phyloP scores from a whole-genome alignment of 2,329 filamentous ascomycete genomes.

The Lachnellula arida region DNA sequence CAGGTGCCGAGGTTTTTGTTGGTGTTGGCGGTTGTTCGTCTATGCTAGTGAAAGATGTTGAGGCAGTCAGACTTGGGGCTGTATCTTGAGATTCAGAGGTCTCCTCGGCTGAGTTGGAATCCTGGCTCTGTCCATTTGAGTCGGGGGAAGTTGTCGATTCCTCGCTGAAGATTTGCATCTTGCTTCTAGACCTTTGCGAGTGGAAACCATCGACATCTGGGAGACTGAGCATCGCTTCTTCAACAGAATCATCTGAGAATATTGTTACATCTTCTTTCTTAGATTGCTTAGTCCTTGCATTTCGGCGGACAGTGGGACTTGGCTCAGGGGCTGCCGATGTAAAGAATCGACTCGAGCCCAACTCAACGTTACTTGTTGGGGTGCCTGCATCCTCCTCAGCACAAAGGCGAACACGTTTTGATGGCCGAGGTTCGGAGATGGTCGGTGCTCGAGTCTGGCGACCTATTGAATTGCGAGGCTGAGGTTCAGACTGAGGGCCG shows the following conservation, averaged over 20 bases:
- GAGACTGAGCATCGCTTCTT: conserved; percentile 44
- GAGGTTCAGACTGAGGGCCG: conserved; percentile 31
- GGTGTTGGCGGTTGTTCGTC: conserved; percentile 23
- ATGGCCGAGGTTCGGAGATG: conserved; percentile 40
- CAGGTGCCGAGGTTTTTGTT: background rate
- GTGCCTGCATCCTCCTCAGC: conserved; percentile 38
- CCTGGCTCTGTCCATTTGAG: conserved; percentile 2
- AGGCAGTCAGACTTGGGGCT: conserved; percentile 20
- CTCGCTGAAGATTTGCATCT: conserved; percentile 22
- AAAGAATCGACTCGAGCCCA: conserved; percentile 46
- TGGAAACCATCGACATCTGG: conserved; percentile 32
- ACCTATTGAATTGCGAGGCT: conserved; percentile 36
- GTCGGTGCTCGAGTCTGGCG: conserved; percentile 36
- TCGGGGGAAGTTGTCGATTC: conserved; percentile 5
- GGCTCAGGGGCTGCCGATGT: conserved; percentile 27
- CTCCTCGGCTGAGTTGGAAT: background rate
- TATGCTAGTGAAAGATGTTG: conserved; percentile 20
- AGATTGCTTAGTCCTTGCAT: conserved; percentile 33
- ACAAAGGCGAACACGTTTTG: conserved; percentile 48
- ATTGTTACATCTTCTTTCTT: conserved; percentile 42
- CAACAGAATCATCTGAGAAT: conserved; percentile 48
- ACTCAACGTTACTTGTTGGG: conserved; percentile 30
- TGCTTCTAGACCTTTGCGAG: conserved; percentile 12
- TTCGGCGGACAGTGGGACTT: conserved; percentile 37
- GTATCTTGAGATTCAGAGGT: conserved; percentile 16